Evolutionary conservation across 345 rosid species (phyloP).

Genomic region (Gossypium ekmanianum): DNA sequence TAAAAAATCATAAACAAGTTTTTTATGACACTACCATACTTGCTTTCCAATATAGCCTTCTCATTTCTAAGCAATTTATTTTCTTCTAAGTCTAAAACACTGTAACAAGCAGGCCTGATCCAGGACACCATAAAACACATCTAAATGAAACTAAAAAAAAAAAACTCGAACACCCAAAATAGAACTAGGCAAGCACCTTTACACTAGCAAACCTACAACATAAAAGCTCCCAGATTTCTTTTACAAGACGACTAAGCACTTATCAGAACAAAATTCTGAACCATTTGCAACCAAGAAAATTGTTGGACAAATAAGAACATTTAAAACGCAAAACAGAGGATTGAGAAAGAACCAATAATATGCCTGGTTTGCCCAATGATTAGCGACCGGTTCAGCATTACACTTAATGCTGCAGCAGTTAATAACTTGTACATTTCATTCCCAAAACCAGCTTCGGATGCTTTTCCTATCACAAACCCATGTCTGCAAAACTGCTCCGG

Average conservation of each 20-base stretch:
- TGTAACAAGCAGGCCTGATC: too few relatives aligned
- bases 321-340: conserved; percentile 46
- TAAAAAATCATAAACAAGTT: not conserved
- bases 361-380: conserved; percentile 99
- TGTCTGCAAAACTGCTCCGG: conserved; percentile 79
- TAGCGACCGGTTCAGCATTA: conserved; percentile 90
- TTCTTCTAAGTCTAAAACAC: too few relatives aligned
- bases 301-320: not conserved
- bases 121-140: too few relatives aligned
- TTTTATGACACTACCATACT: not conserved
- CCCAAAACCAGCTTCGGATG: conserved; percentile 97
- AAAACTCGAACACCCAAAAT: too few relatives aligned
- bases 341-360: conserved; percentile 94
- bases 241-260: too few relatives aligned
- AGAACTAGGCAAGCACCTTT: too few relatives aligned
- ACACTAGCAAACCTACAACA: too few relatives aligned
- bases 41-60: not conserved
- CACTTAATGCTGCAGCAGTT: conserved; percentile 80
- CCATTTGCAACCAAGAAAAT: not conserved
- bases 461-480: conserved; percentile 82
- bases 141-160: too few relatives aligned
- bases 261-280: too few relatives aligned
- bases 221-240: too few relatives aligned
- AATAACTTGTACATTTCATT: conserved; percentile 97
- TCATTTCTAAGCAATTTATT: too few relatives aligned